These are phyloP conservation scores for Peltaster fructicola DNA, from an alignment of 2,329 filamentous ascomycete genomes.

Conservation along the genomic window DNA sequence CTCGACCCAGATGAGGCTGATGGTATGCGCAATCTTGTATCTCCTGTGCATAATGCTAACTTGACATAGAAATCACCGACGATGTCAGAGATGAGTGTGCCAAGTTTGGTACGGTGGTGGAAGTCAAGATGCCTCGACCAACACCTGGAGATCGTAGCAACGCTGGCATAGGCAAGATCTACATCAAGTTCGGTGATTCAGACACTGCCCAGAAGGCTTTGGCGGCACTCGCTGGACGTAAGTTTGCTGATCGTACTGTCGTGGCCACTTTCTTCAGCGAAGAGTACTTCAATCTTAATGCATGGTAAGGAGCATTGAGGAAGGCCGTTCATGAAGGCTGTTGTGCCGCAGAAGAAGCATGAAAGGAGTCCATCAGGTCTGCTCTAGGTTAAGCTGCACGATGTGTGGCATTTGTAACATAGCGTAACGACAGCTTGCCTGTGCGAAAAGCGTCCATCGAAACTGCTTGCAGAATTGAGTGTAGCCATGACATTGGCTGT, in stretches of 20 bases:
- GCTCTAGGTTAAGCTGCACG: too few relatives aligned
- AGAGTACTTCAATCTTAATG: constrained; percentile 87
- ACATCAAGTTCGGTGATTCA: constrained; percentile 70
- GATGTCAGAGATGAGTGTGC: constrained; percentile 84
- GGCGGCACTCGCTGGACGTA: constrained; percentile 76
- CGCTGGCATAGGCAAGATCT: constrained; percentile 92
- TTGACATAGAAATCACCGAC: constrained; percentile 71
- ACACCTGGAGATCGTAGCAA: constrained; percentile 66
- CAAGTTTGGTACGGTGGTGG: constrained; percentile 72
- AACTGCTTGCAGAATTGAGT: too few relatives aligned
- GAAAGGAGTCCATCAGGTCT: not conserved
- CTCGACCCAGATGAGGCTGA: constrained; percentile 64
- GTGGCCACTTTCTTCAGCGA: constrained; percentile 94
- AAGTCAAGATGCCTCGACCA: constrained; percentile 86
- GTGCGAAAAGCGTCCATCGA: too few relatives aligned
- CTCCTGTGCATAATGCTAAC: not conserved
- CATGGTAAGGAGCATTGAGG: too few relatives aligned
- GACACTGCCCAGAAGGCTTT: constrained; percentile 72
- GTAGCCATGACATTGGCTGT: too few relatives aligned
- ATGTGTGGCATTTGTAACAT: too few relatives aligned
- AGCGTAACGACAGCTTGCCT: too few relatives aligned
- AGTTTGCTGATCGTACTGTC: constrained; percentile 91
- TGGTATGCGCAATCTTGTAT: constrained; percentile 1
- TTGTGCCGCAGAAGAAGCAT: not conserved
- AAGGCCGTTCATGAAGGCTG: constrained; percentile 1